phyloP scores from a whole-genome alignment of 2,329 filamentous ascomycete genomes.

The Aureobasidium zeae region DNA sequence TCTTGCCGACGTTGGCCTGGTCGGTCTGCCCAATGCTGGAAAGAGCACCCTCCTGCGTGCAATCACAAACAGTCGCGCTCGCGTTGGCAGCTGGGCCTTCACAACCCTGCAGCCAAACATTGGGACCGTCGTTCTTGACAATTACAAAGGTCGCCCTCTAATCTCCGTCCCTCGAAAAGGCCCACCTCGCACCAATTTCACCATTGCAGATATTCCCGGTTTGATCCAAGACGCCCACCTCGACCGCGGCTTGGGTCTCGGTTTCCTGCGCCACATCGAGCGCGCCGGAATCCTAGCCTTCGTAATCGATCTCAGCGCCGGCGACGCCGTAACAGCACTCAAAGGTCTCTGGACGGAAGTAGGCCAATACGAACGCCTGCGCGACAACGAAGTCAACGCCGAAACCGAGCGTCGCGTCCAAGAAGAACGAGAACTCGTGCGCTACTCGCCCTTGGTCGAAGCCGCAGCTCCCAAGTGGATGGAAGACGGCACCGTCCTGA shows the following conservation, averaged over 20 bases:
- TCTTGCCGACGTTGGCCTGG: slow-evolving; percentile 86
- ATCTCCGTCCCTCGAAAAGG: slow-evolving; percentile 28
- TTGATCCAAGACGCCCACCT: slow-evolving; percentile 87
- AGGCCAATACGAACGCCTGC: slow-evolving; percentile 72
- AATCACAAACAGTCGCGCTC: slow-evolving; percentile 76
- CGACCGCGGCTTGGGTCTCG: slow-evolving; percentile 81
- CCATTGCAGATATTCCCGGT: slow-evolving; percentile 90
- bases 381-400: slow-evolving; percentile 60
- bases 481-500: slow-evolving; percentile 22
- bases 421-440: slow-evolving; percentile 33
- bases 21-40: slow-evolving; percentile 90
- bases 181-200: slow-evolving; percentile 63
- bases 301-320: slow-evolving; percentile 74
- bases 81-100: slow-evolving; percentile 92
- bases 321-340: slow-evolving; percentile 69
- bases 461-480: background rate
- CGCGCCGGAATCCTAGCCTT: slow-evolving; percentile 88
- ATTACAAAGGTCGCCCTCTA: slow-evolving; percentile 65
- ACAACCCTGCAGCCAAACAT: slow-evolving; percentile 93
- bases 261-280: slow-evolving; percentile 89
- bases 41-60: slow-evolving; percentile 88
- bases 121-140: slow-evolving; percentile 86
- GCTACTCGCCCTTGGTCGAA: slow-evolving; percentile 18
- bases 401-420: slow-evolving; percentile 53
- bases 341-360: slow-evolving; percentile 85